These are phyloP conservation scores for Tetraselmis striata DNA, from an alignment of 139 green algal species.

Conservation along the genomic window DNA sequence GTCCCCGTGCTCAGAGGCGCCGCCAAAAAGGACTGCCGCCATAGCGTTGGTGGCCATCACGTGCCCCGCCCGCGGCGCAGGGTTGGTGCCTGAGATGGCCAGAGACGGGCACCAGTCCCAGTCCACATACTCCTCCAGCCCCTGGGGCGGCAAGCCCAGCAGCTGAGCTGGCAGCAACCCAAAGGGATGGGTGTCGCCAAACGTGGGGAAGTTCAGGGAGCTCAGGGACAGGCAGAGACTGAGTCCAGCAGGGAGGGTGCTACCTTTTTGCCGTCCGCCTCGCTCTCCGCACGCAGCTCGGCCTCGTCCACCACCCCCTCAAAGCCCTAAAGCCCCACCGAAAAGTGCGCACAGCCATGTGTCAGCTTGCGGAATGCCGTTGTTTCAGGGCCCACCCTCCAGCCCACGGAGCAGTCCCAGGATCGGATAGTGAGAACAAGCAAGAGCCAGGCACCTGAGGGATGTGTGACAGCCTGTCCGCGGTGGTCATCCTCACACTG, in stretches of 20 bases:
- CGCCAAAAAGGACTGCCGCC: background rate
- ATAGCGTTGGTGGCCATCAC: background rate
- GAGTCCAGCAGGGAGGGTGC: too few species aligned
- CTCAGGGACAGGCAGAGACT: too few species aligned
- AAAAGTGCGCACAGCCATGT: too few species aligned
- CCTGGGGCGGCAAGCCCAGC: too few species aligned
- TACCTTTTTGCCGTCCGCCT: background rate
- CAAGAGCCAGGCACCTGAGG: background rate
- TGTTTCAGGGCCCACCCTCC: too few species aligned
- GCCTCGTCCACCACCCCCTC: background rate
- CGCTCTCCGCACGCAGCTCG: background rate
- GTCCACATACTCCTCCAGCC: background rate
- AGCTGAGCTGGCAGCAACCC: too few species aligned
- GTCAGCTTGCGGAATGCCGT: too few species aligned
- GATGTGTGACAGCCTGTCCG: background rate
- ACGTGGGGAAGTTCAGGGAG: too few species aligned
- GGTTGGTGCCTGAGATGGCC: background rate
- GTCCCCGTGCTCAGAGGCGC: background rate
- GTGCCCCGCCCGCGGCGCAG: background rate
- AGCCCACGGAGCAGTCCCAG: too few species aligned
- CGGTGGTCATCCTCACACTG: background rate
- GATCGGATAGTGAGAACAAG: too few species aligned
- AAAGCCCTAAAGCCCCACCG: too few species aligned
- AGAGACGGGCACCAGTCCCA: background rate
- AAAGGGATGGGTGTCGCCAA: too few species aligned